Evolutionary conservation across 2,329 filamentous ascomycete species (phyloP), one percentile per base, ranked within the genome.

Genomic region (Cytospora chrysosperma): DNA sequence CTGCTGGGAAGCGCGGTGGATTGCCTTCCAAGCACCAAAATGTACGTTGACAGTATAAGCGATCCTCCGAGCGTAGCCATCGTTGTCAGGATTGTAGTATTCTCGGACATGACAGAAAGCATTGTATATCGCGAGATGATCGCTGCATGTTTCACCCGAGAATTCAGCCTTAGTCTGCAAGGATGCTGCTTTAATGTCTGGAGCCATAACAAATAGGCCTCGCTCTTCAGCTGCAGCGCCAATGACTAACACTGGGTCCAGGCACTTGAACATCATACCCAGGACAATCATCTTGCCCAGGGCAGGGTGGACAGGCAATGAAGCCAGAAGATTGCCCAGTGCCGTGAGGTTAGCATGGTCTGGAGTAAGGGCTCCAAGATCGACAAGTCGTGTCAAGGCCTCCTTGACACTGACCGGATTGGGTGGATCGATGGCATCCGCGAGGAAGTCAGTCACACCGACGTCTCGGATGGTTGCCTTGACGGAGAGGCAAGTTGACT

Each of bases 241-340:
- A 6, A 81, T 67, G 30, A 82, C 75, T 30, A 84, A 67, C 67
- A 83, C 76, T 0, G 81, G 79, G 65, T 83, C 79, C 5, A 84
- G 72, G 67, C 81, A 84, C 43, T 76, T 75, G 72, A 84, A 84
- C 53, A 84, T 76, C 28, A 81, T 70, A 7, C 81, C 81, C 12
- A 84, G 70, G 24, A 82, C 61, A 58, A 83, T 75, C 76, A 83
- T 78, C 65, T 82, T 83, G 32, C 77, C 81, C 40, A 79, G 67
- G 4, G 72, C 67, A 8, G 81, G 81, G 62, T 79, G 74, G 5
- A 82, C 71, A 3, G 79, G 77, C 56, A 80, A 64, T 17, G 72
- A 54, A n/a, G 50, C 58, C 10, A 60, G 24, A 10, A 60, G 13
- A n/a, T 52, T 34, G 21, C 81, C 81, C 7, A 84, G 73, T 17